Base-by-base conservation (phyloP, 306 rosid species). In the Ochetophila trinervis region DNA sequence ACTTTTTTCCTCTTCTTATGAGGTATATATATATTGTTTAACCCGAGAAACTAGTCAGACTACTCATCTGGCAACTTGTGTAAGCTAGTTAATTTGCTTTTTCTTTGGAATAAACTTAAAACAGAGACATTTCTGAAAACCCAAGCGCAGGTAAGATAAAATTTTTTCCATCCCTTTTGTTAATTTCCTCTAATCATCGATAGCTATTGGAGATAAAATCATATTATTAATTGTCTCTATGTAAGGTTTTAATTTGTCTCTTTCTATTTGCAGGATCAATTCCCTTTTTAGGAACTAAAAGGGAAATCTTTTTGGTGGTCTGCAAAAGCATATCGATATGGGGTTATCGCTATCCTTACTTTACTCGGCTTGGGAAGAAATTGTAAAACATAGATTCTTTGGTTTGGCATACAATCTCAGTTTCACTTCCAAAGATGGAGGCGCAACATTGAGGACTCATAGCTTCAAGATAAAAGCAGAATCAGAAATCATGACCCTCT, bases 331-430 rank as follows among this genome's bases (percentile, higher is more conserved):
- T 1, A 27, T 27, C 32, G 4, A 69, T 19, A 87, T 87, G 96
- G 94, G 96, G 52, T 62, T 83, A 67, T 86, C 91, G 61, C 75
- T 84, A 23, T 89, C 94, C 0, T 53, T 86, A 9, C 65, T 86
- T 15, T 0, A 24, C 10, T 84, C 88, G 34, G 79, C 86, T 49
- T 85, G 91, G 91, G 76, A 85, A 60, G 86, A 83, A 61, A 78
- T 85, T 34, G 52, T 68, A 32, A 70, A 76, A 14, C 79, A 74
- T 30, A 73, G 76, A 14, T 63, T 78, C 8, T 72, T 79, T 22
- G 37, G 50, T 59, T 56, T 81, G 10, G 60, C 76, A 19, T 68
- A 72, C 72, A 73, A 67, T 70, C 16, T 50, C 37, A 62, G 51
- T 24, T 67, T 84, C 67, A 78, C 78, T 67, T 53, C 93, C 42